phyloP scores from a whole-genome alignment of 495 filamentous ascomycete genomes.

The Trichoderma reesei region DNA sequence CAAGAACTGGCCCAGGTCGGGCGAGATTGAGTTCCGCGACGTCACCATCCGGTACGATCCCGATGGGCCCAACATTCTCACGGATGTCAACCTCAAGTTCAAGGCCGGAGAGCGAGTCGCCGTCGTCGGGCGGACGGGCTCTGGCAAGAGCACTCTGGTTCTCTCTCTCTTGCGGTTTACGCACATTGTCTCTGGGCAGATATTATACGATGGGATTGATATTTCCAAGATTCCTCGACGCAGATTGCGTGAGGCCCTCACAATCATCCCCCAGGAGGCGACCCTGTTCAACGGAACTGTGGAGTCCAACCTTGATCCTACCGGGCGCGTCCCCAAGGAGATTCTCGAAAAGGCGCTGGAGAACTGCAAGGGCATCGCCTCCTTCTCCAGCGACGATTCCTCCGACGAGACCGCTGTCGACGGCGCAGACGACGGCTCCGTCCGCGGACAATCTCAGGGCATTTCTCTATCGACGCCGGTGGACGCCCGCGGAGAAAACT shows the following conservation, averaged over 20 bases:
- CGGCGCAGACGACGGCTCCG: constrained; percentile 14
- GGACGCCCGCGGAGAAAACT: constrained; percentile 42
- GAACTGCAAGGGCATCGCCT: constrained; percentile 34
- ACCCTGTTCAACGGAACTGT: constrained; percentile 45
- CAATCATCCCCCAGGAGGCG: constrained; percentile 49
- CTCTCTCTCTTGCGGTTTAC: constrained; percentile 47
- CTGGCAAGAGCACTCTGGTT: constrained; percentile 50
- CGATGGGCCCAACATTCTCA: constrained; percentile 40
- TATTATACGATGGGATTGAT: constrained; percentile 46
- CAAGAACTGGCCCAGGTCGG: constrained; percentile 36
- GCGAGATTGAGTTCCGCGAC: constrained; percentile 38
- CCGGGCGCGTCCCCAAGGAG: constrained; percentile 30
- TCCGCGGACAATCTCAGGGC: constrained; percentile 4
- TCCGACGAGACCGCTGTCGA: constrained; percentile 7
- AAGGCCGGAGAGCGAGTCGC: constrained; percentile 44
- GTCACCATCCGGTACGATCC: constrained; percentile 40
- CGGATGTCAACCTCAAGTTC: constrained; percentile 40
- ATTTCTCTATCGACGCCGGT: constrained; percentile 33
- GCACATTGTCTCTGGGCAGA: constrained; percentile 35
- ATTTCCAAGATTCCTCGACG: constrained; percentile 38
- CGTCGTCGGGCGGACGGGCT: constrained; percentile 48
- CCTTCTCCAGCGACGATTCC: constrained; percentile 20
- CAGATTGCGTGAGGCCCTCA: constrained; percentile 41
- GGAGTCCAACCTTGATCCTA: constrained; percentile 40
- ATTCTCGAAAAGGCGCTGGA: constrained; percentile 33